Percentiles rank a stretch among this genome's conserved stretches.
phyloP scores from a whole-genome alignment of 2,329 filamentous ascomycete species.

The Colletotrichum sp. region DNA sequence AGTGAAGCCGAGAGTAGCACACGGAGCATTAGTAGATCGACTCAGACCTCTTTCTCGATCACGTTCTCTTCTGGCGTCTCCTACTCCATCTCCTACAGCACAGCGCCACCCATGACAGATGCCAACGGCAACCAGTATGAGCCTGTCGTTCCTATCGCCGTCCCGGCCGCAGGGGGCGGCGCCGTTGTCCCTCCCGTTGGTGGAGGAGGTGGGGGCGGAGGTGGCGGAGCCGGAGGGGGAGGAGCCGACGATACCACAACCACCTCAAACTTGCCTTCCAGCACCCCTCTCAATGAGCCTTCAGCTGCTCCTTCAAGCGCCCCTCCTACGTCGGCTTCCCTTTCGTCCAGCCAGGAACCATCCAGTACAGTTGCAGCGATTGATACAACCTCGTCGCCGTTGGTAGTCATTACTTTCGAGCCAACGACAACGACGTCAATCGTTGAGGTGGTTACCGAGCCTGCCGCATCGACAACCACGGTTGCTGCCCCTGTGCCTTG shows the following conservation, averaged over 20 bases:
- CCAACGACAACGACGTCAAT: background rate
- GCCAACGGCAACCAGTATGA: background rate
- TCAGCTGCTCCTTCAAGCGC: background rate
- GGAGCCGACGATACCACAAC: background rate
- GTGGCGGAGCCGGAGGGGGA: background rate
- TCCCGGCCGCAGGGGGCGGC: background rate
- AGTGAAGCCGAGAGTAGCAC: background rate
- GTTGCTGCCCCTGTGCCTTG: background rate
- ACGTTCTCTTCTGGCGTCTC: background rate
- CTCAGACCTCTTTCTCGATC: background rate
- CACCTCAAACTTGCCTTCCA: background rate
- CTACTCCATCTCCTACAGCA: background rate
- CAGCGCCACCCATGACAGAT: background rate
- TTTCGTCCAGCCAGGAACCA: background rate
- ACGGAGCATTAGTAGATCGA: background rate
- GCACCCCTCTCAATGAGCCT: background rate
- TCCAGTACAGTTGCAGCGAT: background rate
- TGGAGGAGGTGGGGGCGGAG: background rate
- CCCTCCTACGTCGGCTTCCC: background rate
- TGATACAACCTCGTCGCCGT: background rate
- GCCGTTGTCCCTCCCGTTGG: background rate
- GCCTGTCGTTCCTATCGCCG: background rate
- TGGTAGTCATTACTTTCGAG: background rate
- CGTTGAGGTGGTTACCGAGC: background rate
- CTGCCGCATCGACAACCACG: background rate